Conservation (phyloP, 352 stramenopile genomes). For the Elongisporangium undulatum region DNA sequence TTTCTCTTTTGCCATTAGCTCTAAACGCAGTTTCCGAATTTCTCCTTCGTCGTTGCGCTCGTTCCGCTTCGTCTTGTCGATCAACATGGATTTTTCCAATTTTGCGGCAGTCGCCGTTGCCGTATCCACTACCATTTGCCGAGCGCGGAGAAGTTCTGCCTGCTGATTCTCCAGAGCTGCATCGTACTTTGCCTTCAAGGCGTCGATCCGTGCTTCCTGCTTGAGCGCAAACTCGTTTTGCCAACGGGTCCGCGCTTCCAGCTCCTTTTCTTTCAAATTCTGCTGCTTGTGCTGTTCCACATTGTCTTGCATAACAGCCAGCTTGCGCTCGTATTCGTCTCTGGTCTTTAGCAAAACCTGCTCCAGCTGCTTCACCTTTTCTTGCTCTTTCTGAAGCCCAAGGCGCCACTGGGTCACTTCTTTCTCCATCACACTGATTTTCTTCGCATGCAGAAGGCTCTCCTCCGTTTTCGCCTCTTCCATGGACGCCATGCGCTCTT, state of each 20-base stretch:
- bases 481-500: conserved; percentile 23
- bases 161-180: conserved; percentile 54
- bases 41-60: conserved; percentile 40
- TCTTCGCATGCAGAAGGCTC: conserved; percentile 35
- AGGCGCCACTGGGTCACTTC: conserved; percentile 41
- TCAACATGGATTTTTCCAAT: conserved; percentile 25
- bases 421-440: conserved; percentile 40
- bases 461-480: conserved; percentile 37
- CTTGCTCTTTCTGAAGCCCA: conserved; percentile 47
- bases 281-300: conserved; percentile 48
- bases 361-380: conserved; percentile 24
- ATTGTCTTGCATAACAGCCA: conserved; percentile 38
- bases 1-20: conserved; percentile 26
- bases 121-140: conserved; percentile 44
- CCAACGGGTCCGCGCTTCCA: conserved; percentile 56
- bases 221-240: conserved; percentile 66
- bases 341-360: conserved; percentile 23
- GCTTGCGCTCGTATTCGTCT: conserved; percentile 45
- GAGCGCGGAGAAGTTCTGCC: conserved; percentile 39
- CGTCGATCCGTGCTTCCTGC: conserved; percentile 65
- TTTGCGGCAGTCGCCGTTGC: conserved; percentile 39
- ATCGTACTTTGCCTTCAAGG: conserved; percentile 71
- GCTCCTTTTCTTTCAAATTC: conserved; percentile 43
- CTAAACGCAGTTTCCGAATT: conserved; percentile 21
- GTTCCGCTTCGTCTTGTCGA: conserved; percentile 8